Percentiles rank a stretch among this genome's conserved stretches.
phyloP scores from a whole-genome alignment of 805 yeast species.

The Cyberlindnera euphorbiae region DNA sequence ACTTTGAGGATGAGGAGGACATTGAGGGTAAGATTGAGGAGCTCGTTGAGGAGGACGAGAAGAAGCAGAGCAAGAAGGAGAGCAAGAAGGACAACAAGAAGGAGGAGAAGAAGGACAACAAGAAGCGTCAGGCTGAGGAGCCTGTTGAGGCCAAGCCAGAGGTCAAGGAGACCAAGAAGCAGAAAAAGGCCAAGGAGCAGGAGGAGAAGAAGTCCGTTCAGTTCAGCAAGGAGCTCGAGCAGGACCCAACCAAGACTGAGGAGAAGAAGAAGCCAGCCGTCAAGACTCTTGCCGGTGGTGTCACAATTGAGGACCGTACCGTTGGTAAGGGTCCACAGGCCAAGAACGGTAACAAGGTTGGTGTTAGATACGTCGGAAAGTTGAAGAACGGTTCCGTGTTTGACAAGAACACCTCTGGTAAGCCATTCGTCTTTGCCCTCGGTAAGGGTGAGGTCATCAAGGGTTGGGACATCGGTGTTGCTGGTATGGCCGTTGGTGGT shows the following conservation, averaged over 20 bases:
- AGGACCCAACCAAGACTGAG: conserved; percentile 75
- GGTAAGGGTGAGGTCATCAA: conserved; percentile 98
- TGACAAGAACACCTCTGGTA: conserved; percentile 96
- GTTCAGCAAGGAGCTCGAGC: conserved; percentile 87
- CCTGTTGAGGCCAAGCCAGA: conserved; percentile 30
- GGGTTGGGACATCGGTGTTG: conserved; percentile 98
- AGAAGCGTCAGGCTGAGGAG: conserved; percentile 46
- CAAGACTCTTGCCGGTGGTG: conserved; percentile 88
- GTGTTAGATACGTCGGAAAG: conserved; percentile 97
- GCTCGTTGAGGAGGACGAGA: conserved; percentile 58
- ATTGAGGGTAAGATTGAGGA: conserved; percentile 71
- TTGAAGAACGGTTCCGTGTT: conserved; percentile 93
- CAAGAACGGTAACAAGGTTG: conserved; percentile 84
- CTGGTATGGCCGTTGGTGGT: conserved; percentile 98
- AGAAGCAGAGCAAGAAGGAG: conserved; percentile 27
- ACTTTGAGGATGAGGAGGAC: conserved; percentile 56
- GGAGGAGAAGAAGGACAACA: conserved; percentile 25
- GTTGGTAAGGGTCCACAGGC: conserved; percentile 85
- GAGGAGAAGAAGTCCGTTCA: conserved; percentile 60
- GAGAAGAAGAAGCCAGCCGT: conserved; percentile 54
- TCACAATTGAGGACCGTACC: conserved; percentile 87
- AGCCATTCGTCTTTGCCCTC: conserved; percentile 85
- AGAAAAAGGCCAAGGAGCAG: conserved; percentile 28
- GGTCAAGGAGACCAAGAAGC: conserved; percentile 28
- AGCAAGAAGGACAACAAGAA: conserved; percentile 21